These are phyloP conservation scores for Chlorella sp. DNA, from an alignment of 139 green algal genomes.

Conservation along the genomic window DNA sequence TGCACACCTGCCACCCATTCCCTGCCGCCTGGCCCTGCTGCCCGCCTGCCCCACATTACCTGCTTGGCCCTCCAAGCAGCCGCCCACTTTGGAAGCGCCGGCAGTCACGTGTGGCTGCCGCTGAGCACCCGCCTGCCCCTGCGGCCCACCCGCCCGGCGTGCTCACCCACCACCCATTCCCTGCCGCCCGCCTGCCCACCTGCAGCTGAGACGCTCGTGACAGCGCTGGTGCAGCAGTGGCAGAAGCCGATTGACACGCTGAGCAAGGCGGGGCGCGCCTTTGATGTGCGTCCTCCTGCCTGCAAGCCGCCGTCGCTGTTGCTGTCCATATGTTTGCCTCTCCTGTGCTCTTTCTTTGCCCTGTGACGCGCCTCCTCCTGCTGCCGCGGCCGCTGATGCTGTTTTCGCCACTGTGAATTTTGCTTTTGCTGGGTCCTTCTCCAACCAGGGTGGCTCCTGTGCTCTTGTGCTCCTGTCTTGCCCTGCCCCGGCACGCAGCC, in stretches of 20 bases:
- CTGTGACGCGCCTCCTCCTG: too few relatives aligned
- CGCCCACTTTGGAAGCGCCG: too few relatives aligned
- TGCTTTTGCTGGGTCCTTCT: background rate
- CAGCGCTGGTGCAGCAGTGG: slow-evolving; percentile 62
- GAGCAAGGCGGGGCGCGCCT: slow-evolving; percentile 72
- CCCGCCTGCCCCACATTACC: too few relatives aligned
- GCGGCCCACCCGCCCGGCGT: background rate
- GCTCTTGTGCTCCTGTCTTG: background rate
- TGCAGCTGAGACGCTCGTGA: slow-evolving; percentile 65
- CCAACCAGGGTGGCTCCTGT: background rate
- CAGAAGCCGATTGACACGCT: slow-evolving; percentile 71
- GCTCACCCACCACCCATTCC: background rate
- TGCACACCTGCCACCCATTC: too few relatives aligned
- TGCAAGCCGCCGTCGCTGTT: background rate
- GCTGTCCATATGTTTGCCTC: too few relatives aligned
- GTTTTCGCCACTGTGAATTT: too few relatives aligned
- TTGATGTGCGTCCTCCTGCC: slow-evolving; percentile 57
- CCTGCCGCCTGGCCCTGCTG: background rate
- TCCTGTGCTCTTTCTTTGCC: too few relatives aligned
- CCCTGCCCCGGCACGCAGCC: too few relatives aligned
- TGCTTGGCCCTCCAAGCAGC: too few relatives aligned
- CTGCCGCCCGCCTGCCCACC: background rate
- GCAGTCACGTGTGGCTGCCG: too few relatives aligned
- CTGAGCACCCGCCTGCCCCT: background rate
- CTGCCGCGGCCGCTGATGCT: too few relatives aligned